Conservation (phyloP, 805 yeast species). For the Pichia gijzeniarum region DNA sequence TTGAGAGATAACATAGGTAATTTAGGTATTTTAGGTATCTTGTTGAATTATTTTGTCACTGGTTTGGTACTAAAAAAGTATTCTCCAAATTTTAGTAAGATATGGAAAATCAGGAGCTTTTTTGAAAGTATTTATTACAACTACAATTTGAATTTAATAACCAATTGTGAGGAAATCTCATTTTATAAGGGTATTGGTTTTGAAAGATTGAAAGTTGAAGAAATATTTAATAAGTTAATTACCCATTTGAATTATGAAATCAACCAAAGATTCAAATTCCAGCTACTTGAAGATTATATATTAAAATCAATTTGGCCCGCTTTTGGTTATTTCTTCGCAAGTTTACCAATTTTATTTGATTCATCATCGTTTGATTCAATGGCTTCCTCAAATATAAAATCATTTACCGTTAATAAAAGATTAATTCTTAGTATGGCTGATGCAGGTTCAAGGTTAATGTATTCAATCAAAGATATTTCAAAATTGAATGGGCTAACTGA, state of each 20-base stretch:
- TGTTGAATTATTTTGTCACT: slow-evolving; percentile 71
- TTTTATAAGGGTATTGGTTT: slow-evolving; percentile 84
- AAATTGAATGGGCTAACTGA: slow-evolving; percentile 88
- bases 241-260: slow-evolving; percentile 31
- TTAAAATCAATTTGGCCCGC: slow-evolving; percentile 94
- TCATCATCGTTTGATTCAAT: slow-evolving; percentile 15
- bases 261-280: slow-evolving; percentile 60
- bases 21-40: slow-evolving; percentile 76
- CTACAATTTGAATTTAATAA: slow-evolving; percentile 76
- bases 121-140: slow-evolving; percentile 87
- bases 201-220: slow-evolving; percentile 61
- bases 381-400: slow-evolving; percentile 56
- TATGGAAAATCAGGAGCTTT: slow-evolving; percentile 65
- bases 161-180: slow-evolving; percentile 89
- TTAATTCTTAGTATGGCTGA: slow-evolving; percentile 87
- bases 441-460: slow-evolving; percentile 92
- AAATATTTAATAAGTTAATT: slow-evolving; percentile 50
- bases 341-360: slow-evolving; percentile 75
- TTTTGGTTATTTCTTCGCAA: slow-evolving; percentile 85
- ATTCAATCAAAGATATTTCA: slow-evolving; percentile 87
- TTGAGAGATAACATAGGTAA: slow-evolving; percentile 81
- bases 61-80: slow-evolving; percentile 65
- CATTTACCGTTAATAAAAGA: slow-evolving; percentile 85
- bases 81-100: slow-evolving; percentile 80
- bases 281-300: slow-evolving; percentile 75